Evolutionary conservation across 208 protist species (phyloP).

Genomic region (Leishmania braziliensis): DNA sequence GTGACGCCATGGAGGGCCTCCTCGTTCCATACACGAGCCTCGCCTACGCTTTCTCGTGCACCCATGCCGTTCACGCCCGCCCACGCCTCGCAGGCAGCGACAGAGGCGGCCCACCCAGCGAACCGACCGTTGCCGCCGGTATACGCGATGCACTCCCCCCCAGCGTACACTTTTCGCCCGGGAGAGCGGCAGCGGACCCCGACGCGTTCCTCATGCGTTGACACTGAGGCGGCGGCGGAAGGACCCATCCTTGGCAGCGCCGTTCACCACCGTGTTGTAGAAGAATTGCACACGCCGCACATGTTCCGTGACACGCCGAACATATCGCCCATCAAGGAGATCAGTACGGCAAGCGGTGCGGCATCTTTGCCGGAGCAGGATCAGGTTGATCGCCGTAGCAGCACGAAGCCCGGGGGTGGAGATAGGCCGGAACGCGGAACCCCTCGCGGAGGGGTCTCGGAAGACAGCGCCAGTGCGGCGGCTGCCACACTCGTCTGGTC

Average conservation of each 20-base stretch:
- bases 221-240: constrained; percentile 4
- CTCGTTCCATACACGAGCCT: too few relatives aligned
- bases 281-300: constrained; percentile 9
- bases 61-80: not conserved
- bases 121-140: not conserved
- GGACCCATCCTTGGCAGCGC: constrained; percentile 21
- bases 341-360: constrained; percentile 18
- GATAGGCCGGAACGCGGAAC: constrained; percentile 1
- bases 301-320: constrained; percentile 31
- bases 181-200: constrained; percentile 2
- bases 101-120: not conserved
- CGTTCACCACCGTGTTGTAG: constrained; percentile 4
- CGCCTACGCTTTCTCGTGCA: not conserved
- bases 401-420: not conserved
- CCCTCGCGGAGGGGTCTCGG: constrained; percentile 2
- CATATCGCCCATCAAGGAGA: constrained; percentile 41
- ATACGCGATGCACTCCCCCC: constrained; percentile 11
- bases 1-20: not conserved
- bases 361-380: constrained; percentile 26
- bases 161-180: constrained; percentile 14
- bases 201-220: not conserved
- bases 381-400: constrained; percentile 8
- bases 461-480: not conserved
- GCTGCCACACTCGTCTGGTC: not conserved
- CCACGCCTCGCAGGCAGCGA: not conserved